Evolutionary conservation across 495 filamentous ascomycete species (phyloP).

Genomic region (Aspergillus ellipticus): DNA sequence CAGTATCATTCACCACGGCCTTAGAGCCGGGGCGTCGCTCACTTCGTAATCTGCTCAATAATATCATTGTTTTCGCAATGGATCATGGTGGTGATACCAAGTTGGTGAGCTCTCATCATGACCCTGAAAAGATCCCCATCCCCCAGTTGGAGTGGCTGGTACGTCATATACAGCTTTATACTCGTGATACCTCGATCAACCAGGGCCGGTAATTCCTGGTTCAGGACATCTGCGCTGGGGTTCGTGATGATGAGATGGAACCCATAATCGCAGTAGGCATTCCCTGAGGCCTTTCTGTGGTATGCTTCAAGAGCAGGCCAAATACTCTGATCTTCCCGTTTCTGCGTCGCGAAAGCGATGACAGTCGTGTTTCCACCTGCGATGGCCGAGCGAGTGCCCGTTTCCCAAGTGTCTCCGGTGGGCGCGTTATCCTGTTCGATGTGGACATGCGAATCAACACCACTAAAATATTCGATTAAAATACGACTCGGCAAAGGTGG

Average conservation of each 20-base stretch:
- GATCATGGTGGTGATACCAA: constrained; percentile 56
- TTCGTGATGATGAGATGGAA: constrained; percentile 59
- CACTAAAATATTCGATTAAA: no score
- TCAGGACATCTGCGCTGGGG: constrained; percentile 39
- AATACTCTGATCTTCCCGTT: constrained; percentile 45
- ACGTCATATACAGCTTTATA: constrained; percentile 65
- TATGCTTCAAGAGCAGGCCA: constrained; percentile 44
- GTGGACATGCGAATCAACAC: not conserved
- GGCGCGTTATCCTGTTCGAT: constrained; percentile 35
- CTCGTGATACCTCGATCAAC: constrained; percentile 47
- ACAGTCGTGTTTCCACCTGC: constrained; percentile 60
- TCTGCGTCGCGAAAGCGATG: constrained; percentile 55
- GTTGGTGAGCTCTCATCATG: constrained; percentile 42
- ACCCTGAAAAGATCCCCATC: constrained; percentile 56
- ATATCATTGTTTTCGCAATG: constrained; percentile 60
- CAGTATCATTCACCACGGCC: no score
- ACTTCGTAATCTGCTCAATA: no score
- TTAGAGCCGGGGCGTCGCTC: no score
- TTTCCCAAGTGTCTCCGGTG: constrained; percentile 36
- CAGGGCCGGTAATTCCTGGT: constrained; percentile 44
- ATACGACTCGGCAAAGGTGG: no score
- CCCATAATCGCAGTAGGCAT: constrained; percentile 57
- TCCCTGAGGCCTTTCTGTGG: constrained; percentile 40
- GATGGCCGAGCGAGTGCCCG: constrained; percentile 54
- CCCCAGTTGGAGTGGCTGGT: constrained; percentile 51